phyloP scores from a whole-genome alignment of 345 rosid species.

The Gossypium longicalyx region DNA sequence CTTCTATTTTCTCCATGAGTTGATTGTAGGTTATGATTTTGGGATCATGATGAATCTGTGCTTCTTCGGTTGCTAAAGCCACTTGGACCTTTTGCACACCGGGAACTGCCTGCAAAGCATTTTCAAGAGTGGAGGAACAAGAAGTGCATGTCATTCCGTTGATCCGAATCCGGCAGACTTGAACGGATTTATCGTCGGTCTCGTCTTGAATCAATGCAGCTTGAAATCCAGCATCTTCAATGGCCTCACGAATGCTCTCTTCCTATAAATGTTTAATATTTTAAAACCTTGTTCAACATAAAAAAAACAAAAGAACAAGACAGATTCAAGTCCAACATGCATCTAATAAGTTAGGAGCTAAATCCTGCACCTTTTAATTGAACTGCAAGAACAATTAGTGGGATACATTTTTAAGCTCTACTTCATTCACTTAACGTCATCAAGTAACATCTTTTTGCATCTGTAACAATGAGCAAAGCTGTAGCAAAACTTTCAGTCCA shows the following conservation, averaged over 20 bases:
- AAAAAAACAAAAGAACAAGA: not conserved
- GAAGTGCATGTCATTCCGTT: slow-evolving; percentile 92
- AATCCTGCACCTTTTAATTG: no score
- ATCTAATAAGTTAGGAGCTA: not conserved
- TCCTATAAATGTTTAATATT: slow-evolving; percentile 37
- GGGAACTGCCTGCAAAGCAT: slow-evolving; percentile 47
- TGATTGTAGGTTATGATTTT: slow-evolving; percentile 32
- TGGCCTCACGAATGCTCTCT: slow-evolving; percentile 78
- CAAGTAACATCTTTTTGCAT: no score
- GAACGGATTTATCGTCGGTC: slow-evolving; percentile 41
- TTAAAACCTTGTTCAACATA: not conserved
- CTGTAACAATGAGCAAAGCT: no score
- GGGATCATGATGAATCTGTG: slow-evolving; percentile 67
- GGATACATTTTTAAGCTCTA: not conserved
- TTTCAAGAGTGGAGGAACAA: slow-evolving; percentile 70
- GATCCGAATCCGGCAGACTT: slow-evolving; percentile 65
- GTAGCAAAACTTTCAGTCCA: no score
- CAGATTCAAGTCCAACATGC: not conserved
- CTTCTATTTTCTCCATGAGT: slow-evolving; percentile 46
- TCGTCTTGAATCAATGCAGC: slow-evolving; percentile 58
- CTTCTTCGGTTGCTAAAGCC: slow-evolving; percentile 91
- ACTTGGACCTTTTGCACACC: slow-evolving; percentile 77
- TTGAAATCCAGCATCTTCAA: slow-evolving; percentile 80
- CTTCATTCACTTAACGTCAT: not conserved
- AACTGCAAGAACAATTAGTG: not conserved